These are phyloP conservation scores for Remersonia thermophila DNA, from an alignment of 2,329 filamentous ascomycete genomes.

Conservation along the genomic window DNA sequence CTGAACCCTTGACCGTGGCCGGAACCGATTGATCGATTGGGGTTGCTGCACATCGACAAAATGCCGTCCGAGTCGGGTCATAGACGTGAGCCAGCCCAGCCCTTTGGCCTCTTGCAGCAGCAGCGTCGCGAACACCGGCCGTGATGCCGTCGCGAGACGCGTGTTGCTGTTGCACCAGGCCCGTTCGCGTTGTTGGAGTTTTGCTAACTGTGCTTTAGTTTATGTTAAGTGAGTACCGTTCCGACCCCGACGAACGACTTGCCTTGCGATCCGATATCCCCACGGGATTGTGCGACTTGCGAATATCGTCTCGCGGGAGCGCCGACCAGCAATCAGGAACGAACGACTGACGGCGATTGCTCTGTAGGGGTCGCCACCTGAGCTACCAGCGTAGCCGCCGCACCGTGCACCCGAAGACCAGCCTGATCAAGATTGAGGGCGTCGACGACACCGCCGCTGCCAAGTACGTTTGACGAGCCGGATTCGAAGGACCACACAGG, in stretches of 20 bases:
- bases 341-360: conserved; percentile 16
- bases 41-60: conserved; percentile 33
- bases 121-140: conserved; percentile 6
- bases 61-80: conserved; percentile 84
- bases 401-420: conserved; percentile 78
- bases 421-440: conserved; percentile 97
- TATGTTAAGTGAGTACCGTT: conserved; percentile 70
- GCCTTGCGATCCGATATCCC: conserved; percentile 3
- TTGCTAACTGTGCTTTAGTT: conserved; percentile 46
- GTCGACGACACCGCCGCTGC: conserved; percentile 83
- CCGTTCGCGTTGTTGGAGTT: conserved; percentile 2
- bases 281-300: conserved; percentile 13
- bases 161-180: conserved; percentile 2
- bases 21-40: conserved; percentile 27
- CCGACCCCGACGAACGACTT: conserved; percentile 1
- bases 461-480: conserved; percentile 46
- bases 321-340: conserved; percentile 4
- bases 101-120: conserved; percentile 3
- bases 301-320: conserved; percentile 1
- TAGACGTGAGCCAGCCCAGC: conserved; percentile 57
- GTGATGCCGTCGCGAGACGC: conserved; percentile 8
- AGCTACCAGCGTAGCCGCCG: conserved; percentile 95
- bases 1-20: conserved; percentile 18
- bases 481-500: neutral
- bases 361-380: conserved; percentile 82